phyloP scores from a whole-genome alignment of 345 rosid genomes.

The Rubroshorea leprosula region DNA sequence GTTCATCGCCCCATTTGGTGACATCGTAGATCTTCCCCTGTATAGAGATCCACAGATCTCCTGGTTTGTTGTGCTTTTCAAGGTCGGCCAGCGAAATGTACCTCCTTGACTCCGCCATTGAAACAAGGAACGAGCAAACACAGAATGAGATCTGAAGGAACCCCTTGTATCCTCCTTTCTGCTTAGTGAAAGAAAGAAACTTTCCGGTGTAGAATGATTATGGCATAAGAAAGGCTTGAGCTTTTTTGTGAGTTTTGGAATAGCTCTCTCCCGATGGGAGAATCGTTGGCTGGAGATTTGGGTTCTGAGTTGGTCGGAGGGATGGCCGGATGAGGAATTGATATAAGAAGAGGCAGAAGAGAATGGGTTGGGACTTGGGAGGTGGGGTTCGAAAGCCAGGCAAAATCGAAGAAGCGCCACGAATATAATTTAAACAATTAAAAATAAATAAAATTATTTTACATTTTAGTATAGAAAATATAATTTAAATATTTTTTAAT shows the following conservation, averaged over 20 bases:
- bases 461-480: too few species aligned
- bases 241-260: neutral
- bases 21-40: conserved; percentile 52
- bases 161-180: neutral
- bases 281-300: too few species aligned
- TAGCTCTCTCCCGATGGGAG: neutral
- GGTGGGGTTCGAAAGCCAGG: too few species aligned
- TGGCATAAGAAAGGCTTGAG: conserved; percentile 1
- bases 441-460: too few species aligned
- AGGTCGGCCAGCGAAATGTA: conserved; percentile 36
- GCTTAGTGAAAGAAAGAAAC: neutral
- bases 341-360: too few species aligned
- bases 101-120: conserved; percentile 35
- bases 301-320: too few species aligned
- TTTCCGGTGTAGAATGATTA: conserved; percentile 4
- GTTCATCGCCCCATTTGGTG: conserved; percentile 34
- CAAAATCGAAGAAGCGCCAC: too few species aligned
- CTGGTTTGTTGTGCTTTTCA: conserved; percentile 28
- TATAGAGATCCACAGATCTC: conserved; percentile 59
- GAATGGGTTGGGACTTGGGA: too few species aligned
- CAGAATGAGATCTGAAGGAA: conserved; percentile 8
- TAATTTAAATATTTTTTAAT: too few species aligned
- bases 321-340: too few species aligned
- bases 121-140: neutral
- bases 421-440: too few species aligned